Base-by-base conservation (phyloP, 169 alveolate species). In the Amoebophrya sp. region DNA sequence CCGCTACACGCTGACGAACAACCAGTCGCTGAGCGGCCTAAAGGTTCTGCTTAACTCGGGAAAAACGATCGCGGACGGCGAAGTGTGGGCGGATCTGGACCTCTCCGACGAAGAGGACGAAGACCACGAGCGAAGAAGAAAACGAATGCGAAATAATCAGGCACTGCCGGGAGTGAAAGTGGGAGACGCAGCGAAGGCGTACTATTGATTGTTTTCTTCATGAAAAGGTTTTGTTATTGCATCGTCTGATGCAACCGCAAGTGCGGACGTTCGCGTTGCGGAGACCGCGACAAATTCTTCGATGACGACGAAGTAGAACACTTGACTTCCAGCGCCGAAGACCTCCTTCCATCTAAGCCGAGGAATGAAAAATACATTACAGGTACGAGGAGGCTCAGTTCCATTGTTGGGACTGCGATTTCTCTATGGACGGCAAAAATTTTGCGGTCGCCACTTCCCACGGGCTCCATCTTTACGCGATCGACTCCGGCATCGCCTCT, bases 21-120 rank as follows among this genome's bases (percentile, higher is more conserved):
- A 94, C 89, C 93, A 94, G 23, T 87, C 45, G 40, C 89, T 94
- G 29, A 92, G 89, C 29, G 96, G 95, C 34, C 88, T 92, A 38
- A 90, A 89, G 39, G 40, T 94, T 87, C 95, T 93, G 40, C 91
- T 93, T 34, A 93, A 94, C 70, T 91, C 95, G 29, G 34, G 89
- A 2, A 41, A 40, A 88, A 88, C 58, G 42, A 29, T 41, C 10
- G 90, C 20, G 39, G 58, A 40, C 58, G 90, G 90, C 29, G 45
- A 41, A 29, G 48, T 40, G 31, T 16, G 4, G 58, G 90, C 45
- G 38, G 58, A 40, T 1, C 23, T 7, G 31, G 90, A 88, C 58
- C 42, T 88, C 34, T 26, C 45, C 45, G 90, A 88, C 90, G 20
- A 29, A 13, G 90, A 88, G 5, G 41, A 16, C 4, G 90, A 88